Evolutionary conservation across 148 eudicot species (phyloP), one percentile per base, ranked within the genome.

Genomic region (Talinum fruticosum): DNA sequence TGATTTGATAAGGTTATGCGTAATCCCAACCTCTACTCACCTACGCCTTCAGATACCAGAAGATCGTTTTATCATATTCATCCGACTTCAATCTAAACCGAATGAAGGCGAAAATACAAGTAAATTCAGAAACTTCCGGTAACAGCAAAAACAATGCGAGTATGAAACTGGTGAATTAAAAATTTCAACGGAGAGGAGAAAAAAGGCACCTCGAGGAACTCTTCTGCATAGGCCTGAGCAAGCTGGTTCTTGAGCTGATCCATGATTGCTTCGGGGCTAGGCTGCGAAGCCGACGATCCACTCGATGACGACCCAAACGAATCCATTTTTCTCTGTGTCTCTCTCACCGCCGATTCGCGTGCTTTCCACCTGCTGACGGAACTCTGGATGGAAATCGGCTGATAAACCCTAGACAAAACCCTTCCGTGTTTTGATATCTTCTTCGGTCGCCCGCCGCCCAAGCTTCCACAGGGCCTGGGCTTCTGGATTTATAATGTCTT

Each of bases 171-270:
- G 0, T 6, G 28, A 59, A 14, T 18, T 66, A 24, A 13, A 37
- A 74, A 33, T 3, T 10, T 2, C 35, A 21, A 33, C 23, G 19
- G 33, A 30, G 45, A 26, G 30, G 64, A 59, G 29, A 24, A 30
- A 37, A 1, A 23, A 41, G 18, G 44, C 7, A 91, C 94, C 92
- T 92, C 97, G 62, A 92, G 84, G 38, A 90, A 85, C 78, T 92
- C 94, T 73, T 92, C 94, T 41, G 92, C 91, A 76, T 90, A 92
- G 36, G 97, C 97, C 78, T 90, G 97, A 30, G 90, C 94, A 35
- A 92, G 89, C 76, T 90, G 94, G 75, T 75, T 84, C 83, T 90
- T 86, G 83, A 92, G 83, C 75, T 89, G 89, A 38, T 80, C 82
- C 90, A 88, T 88, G 49, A 92, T 66, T 23, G 86, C 87, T n/a